Evolutionary conservation across 257 asterid genomes (phyloP), one percentile per base, ranked within the genome.

Genomic region (Handroanthus guayacan): DNA sequence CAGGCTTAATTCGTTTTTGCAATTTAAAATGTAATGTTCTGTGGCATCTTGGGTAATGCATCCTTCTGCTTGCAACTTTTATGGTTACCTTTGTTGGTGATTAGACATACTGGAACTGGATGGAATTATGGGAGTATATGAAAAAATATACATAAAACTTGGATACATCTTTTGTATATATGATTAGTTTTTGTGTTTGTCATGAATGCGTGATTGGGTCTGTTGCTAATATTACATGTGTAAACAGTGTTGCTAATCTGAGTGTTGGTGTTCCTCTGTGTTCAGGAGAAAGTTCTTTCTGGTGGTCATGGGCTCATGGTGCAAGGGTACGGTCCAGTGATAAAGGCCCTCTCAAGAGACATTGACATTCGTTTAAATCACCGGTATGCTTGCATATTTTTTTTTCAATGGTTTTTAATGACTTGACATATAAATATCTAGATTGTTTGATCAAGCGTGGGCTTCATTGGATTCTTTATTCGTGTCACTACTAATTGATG

Each of bases 241-340:
- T 36, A 39, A 56, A 67, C 79, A 58, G 36, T 52, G 48, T 64
- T 45, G 65, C 67, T 54, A 66, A 44, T 78, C 50, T 44, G 43
- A 38, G 61, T 66, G 67, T 63, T 82, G 39, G 16, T 63, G 36
- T 75, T 57, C 74, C 69, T 82, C 37, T 39, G 60, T 65, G 68
- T 85, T 78, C 91, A 95, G 99, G 99, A 95, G 84, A 78, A 88
- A 77, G 97, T 95, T 75, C 98, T 95, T 72, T 81, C 99, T 37
- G 98, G 99, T 76, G 98, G 99, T 74, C 99, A 95, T 79, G 99
- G 99, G 75, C 97, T 95, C 61, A 93, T 95, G 99, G 97, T 95
- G 76, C 97, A 93, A 84, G 99, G 98, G 77, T 95, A 95, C 70
- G 81, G 83, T 79, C 99, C 99, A 3, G 87, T 95, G 58, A 83